Evolutionary conservation across 192 early-diverging fungal genomes (phyloP).

Genomic region (Geranomyces variabilis): DNA sequence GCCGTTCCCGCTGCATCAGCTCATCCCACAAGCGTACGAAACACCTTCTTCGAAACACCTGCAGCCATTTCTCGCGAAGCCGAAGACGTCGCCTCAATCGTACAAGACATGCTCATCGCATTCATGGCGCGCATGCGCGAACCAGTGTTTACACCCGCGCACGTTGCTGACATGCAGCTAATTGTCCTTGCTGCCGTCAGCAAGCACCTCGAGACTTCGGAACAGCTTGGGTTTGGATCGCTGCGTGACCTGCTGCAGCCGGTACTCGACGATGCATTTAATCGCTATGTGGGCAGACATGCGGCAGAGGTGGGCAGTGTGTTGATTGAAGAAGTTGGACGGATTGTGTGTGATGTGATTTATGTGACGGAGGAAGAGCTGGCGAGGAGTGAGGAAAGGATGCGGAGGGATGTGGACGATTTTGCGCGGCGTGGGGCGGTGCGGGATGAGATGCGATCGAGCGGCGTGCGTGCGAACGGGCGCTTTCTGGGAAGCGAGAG

Average conservation of each 20-base stretch:
- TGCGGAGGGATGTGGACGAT: background rate
- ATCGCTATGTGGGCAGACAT: background rate
- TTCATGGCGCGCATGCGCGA: background rate
- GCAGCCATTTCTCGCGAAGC: no score
- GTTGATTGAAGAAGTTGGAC: constrained; percentile 10
- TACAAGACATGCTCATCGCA: background rate
- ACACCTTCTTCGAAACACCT: no score
- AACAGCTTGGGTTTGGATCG: background rate
- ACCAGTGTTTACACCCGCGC: background rate
- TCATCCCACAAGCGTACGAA: no score
- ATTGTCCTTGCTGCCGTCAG: background rate
- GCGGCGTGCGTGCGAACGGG: no score
- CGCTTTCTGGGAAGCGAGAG: no score
- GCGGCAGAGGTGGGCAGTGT: constrained; percentile 4
- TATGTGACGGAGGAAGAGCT: constrained; percentile 7
- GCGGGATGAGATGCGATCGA: no score
- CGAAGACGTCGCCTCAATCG: no score
- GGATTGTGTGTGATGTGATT: constrained; percentile 3
- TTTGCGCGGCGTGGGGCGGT: no score
- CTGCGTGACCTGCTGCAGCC: background rate
- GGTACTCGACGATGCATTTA: background rate
- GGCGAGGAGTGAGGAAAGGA: background rate
- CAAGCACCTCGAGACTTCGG: background rate
- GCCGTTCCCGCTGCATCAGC: no score
- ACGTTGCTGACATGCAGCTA: background rate